Base-by-base conservation (phyloP, 495 filamentous ascomycete genomes). In the Letharia lupina region DNA sequence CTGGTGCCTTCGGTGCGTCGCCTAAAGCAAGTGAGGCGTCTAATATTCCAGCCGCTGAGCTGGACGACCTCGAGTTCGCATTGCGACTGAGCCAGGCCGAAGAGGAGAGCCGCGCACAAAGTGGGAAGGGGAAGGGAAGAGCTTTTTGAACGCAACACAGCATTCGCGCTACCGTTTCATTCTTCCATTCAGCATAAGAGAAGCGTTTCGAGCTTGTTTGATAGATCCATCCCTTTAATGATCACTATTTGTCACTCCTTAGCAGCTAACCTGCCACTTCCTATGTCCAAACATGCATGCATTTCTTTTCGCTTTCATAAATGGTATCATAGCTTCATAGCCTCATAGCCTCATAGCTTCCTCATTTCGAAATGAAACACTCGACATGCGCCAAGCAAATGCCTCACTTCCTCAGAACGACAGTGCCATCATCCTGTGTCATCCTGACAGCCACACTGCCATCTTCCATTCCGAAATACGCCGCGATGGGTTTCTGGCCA, bases 391-490 rank as follows among this genome's bases (percentile, higher is more conserved):
- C 23, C 48, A 56, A 56, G 28, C 52, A 18, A 35, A 35, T 56
- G 18, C 20, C n/a, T 62, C 45, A 67, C 64, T 50, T 52, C 37
- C 64, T 56, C 33, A 54, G 33, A 40, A 39, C 45, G 10, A 59
- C 64, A 10, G 57, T 66, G 4, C 64, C 67, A 44, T 69, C 62
- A 28, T 23, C 52, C 11, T 72, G 69, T 15, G 80, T 80, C 61
- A 75, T 76, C 65, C 82, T 75, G 28, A 83, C 78, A 31, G 82
- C 77, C 59, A 90, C 87, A 37, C 80, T 79, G 18, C 91, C 91
- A 74, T 93, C 86, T 62, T 88, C 84, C 88, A 91, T 91, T 20
- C 94, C 94, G 75, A 98, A 98, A 77, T 97, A 98, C 41, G 91
- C 93, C 50, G 91, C 90, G 33, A 96, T 83, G 4, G 94, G 94